Conservation (phyloP, 2,329 filamentous ascomycete species). For the Colletotrichum noveboracense region DNA sequence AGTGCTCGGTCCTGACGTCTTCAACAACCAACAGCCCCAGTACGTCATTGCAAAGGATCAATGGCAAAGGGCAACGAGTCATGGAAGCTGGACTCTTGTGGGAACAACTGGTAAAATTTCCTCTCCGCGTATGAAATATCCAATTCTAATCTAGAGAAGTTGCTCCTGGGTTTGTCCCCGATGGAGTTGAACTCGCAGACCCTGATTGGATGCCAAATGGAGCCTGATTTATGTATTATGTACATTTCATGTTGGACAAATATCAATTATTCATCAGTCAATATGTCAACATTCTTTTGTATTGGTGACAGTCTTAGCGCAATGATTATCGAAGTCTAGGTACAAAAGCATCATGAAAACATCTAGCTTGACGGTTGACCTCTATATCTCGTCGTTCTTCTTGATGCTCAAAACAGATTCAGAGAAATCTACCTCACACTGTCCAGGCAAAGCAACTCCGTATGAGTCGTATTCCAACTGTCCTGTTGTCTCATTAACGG, state of each 20-base stretch:
- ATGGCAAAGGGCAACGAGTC: conserved; percentile 52
- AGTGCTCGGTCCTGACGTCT: conserved; percentile 48
- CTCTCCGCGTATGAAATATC: background rate
- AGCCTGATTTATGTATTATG: background rate
- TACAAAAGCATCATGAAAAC: background rate
- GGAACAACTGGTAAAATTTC: conserved; percentile 31
- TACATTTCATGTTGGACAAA: background rate
- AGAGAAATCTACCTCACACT: conserved; percentile 31
- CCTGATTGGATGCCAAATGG: background rate
- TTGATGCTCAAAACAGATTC: conserved; percentile 28
- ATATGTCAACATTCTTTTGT: background rate
- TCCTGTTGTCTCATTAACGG: conserved; percentile 25
- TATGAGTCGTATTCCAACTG: conserved; percentile 33
- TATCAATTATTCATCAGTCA: background rate
- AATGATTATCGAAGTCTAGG: background rate
- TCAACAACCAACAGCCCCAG: conserved; percentile 47
- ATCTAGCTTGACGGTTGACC: background rate
- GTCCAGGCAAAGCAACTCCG: conserved; percentile 31
- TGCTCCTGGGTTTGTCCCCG: background rate
- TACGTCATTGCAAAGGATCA: conserved; percentile 41
- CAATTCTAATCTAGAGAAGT: background rate
- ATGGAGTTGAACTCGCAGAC: background rate
- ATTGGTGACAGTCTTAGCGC: background rate
- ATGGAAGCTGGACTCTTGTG: conserved; percentile 54
- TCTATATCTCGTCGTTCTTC: background rate